These are phyloP conservation scores for Camelina laxa DNA, from an alignment of 345 rosid species.

Conservation along the genomic window DNA sequence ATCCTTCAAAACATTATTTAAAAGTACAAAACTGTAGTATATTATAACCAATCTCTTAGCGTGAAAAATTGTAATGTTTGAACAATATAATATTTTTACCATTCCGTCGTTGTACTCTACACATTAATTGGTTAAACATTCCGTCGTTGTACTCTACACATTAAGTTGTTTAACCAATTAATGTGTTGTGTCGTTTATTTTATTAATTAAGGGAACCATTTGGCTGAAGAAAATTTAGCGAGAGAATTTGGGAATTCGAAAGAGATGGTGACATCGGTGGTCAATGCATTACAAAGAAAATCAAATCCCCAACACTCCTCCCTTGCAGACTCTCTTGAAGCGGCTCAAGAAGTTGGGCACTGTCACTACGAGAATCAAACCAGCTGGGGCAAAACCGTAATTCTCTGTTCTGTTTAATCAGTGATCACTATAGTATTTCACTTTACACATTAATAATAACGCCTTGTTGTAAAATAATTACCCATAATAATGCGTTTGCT, in stretches of 20 bases:
- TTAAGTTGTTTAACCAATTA: too few species aligned
- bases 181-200: neutral
- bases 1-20: neutral
- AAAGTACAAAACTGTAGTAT: too few species aligned
- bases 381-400: constrained; percentile 64
- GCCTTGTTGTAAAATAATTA: too few species aligned
- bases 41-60: too few species aligned
- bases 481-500: too few species aligned
- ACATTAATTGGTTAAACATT: too few species aligned
- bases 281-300: constrained; percentile 53
- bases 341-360: constrained; percentile 51
- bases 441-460: neutral
- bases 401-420: neutral
- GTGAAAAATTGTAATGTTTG: too few species aligned
- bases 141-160: too few species aligned
- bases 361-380: constrained; percentile 57
- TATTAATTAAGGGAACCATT: constrained; percentile 27
- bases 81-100: too few species aligned
- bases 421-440: neutral
- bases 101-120: neutral
- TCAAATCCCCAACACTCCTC: neutral
- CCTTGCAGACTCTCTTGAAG: constrained; percentile 40
- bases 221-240: constrained; percentile 21
- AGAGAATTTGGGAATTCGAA: constrained; percentile 56
- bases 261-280: constrained; percentile 50